Base-by-base conservation (phyloP, 352 stramenopile species). In the Globisporangium ultimum region DNA sequence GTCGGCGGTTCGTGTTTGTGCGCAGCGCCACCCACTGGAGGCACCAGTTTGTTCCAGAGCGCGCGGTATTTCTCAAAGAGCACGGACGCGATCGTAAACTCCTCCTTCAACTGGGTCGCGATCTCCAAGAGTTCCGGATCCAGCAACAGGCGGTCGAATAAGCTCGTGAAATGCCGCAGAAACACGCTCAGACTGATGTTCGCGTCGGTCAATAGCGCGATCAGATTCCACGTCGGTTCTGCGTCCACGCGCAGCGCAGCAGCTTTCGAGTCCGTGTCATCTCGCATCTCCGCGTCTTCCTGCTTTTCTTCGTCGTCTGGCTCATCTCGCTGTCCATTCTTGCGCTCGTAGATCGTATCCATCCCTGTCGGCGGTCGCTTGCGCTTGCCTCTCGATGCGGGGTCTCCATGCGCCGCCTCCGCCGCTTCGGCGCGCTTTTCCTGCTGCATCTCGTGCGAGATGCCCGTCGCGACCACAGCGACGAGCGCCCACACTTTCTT, bases 71-170 rank as follows among this genome's bases (percentile, higher is more conserved):
- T 95, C 47, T 88, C 77, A 53, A 89, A 93, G 13, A 93, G 56
- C 54, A 93, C 65, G 2, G 79, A 80, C 2, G 71, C 75, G 47
- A 93, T 64, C 6, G 81, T 91, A 48, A 93, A 91, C 48, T 93
- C 75, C 60, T 93, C 82, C 49, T 93, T 95, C 32, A 93, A 63
- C 36, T 87, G 58, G 48, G 79, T 93, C 14, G 79, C 85, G 53
- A 87, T 75, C 15, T 76, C 65, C 40, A 93, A 60, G 18, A 93
- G 72, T 58, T 91, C 78, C 0, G 86, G 84, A 17, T 88, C 69
- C 50, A 95, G 61, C 49, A 93, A 60, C 36, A 95, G 56, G 6
- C 81, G 84, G 54, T 93, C 86, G 53, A 93, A 93, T 32, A 93
- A 76, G 61, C 79, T 89, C 52, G 84, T 84, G 20, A 93, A 71